Evolutionary conservation across 2,329 filamentous ascomycete species (phyloP).

Genomic region (Ascochyta rabiei): DNA sequence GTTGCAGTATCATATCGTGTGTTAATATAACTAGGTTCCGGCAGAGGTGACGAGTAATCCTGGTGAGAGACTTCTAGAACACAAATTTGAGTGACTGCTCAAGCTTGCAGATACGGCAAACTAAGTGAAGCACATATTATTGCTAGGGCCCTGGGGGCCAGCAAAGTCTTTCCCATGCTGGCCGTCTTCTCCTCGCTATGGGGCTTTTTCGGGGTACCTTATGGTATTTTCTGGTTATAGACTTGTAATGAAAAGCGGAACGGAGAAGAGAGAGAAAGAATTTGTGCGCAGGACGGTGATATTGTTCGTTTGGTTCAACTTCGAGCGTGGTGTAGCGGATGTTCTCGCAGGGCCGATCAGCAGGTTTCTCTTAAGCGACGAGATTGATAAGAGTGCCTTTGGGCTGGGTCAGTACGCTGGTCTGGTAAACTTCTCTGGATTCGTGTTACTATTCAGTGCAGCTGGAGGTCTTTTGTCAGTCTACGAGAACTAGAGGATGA

Average conservation of each 20-base stretch:
- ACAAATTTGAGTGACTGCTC: background rate
- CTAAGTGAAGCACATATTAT: background rate
- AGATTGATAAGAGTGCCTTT: too few species aligned
- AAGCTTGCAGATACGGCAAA: background rate
- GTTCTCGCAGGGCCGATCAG: too few species aligned
- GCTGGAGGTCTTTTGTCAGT: too few species aligned
- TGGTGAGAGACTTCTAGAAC: background rate
- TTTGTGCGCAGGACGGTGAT: too few species aligned
- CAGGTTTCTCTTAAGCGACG: too few species aligned
- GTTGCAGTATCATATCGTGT: background rate
- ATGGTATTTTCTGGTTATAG: background rate
- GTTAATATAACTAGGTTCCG: background rate
- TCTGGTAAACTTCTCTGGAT: too few species aligned
- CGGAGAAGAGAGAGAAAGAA: too few species aligned
- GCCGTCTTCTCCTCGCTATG: background rate
- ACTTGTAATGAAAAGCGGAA: background rate
- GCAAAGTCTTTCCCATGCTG: background rate
- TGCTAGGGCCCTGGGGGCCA: background rate
- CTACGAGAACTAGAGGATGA: too few species aligned
- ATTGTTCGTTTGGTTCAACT: too few species aligned
- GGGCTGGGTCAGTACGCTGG: too few species aligned
- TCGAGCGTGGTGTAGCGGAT: too few species aligned
- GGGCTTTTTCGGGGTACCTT: background rate
- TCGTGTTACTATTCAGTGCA: too few species aligned
- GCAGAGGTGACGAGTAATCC: background rate